These are phyloP conservation scores for Ceratobasidium sp. DNA, from an alignment of 1,284 basidiomycete species.

Conservation along the genomic window DNA sequence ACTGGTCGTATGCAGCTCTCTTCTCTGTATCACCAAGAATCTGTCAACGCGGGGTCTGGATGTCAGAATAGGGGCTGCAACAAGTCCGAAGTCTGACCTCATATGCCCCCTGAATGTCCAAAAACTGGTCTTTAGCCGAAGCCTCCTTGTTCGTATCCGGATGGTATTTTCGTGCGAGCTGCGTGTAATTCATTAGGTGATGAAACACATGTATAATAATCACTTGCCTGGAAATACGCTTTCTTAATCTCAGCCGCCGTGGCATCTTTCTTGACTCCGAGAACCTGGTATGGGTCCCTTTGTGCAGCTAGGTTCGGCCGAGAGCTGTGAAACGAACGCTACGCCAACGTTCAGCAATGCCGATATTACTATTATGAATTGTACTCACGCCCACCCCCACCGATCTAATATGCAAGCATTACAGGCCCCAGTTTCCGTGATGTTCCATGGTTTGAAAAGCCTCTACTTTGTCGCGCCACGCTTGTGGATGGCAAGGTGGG, in stretches of 20 bases:
- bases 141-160: slow-evolving; percentile 98
- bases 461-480: neutral
- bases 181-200: slow-evolving; percentile 45
- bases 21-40: slow-evolving; percentile 95
- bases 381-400: slow-evolving; percentile 23
- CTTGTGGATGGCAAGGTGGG: slow-evolving; percentile 2
- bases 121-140: slow-evolving; percentile 90
- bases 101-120: slow-evolving; percentile 97
- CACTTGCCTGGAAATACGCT: slow-evolving; percentile 88
- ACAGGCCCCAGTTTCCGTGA: neutral
- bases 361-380: too few relatives aligned
- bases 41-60: slow-evolving; percentile 60
- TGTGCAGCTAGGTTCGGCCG: slow-evolving; percentile 63
- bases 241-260: slow-evolving; percentile 94
- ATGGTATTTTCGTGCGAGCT: slow-evolving; percentile 98
- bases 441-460: neutral
- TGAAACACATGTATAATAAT: slow-evolving; percentile 47
- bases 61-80: neutral
- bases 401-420: neutral
- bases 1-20: slow-evolving; percentile 92
- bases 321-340: slow-evolving; percentile 85
- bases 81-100: slow-evolving; percentile 72
- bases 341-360: slow-evolving; percentile 16
- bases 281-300: slow-evolving; percentile 93
- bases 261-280: slow-evolving; percentile 91